Evolutionary conservation across 768 basidiomycete species (phyloP).

Genomic region (Boletus edulis): DNA sequence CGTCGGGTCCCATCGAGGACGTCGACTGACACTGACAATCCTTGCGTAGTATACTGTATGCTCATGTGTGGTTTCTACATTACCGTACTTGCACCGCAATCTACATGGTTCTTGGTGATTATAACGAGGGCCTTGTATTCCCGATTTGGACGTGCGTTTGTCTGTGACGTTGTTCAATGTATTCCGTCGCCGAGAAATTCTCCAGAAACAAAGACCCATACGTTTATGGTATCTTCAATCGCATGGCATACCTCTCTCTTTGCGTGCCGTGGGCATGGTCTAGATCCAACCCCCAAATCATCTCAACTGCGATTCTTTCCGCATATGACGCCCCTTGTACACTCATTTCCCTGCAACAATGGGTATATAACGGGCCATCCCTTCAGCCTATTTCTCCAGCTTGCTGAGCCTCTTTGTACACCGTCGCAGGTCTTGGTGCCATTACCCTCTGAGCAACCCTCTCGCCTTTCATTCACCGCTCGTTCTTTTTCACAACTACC

Average conservation of each 20-base stretch:
- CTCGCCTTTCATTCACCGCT: constrained; percentile 2
- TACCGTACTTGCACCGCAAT: constrained; percentile 7
- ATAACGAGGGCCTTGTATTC: constrained; percentile 24
- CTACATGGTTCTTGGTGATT: constrained; percentile 7
- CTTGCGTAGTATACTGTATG: neutral
- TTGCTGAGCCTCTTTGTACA: neutral
- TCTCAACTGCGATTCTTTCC: neutral
- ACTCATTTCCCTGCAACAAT: neutral
- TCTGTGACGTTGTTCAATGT: too few relatives aligned
- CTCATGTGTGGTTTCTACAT: constrained; percentile 7
- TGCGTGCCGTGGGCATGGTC: neutral
- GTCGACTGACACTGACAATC: constrained; percentile 26
- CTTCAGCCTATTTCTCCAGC: neutral
- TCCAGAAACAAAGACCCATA: constrained; percentile 14
- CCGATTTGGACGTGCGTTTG: constrained; percentile 29
- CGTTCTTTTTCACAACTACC: neutral
- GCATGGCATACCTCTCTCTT: neutral
- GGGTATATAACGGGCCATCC: constrained; percentile 8
- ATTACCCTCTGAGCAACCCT: constrained; percentile 8
- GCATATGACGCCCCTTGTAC: constrained; percentile 19
- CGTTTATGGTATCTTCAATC: too few relatives aligned
- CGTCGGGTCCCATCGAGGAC: constrained; percentile 25
- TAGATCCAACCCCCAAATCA: neutral
- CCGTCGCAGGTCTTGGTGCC: too few relatives aligned
- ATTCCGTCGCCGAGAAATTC: neutral